Conservation (phyloP, 208 protist genomes). For the Giardia muris region DNA sequence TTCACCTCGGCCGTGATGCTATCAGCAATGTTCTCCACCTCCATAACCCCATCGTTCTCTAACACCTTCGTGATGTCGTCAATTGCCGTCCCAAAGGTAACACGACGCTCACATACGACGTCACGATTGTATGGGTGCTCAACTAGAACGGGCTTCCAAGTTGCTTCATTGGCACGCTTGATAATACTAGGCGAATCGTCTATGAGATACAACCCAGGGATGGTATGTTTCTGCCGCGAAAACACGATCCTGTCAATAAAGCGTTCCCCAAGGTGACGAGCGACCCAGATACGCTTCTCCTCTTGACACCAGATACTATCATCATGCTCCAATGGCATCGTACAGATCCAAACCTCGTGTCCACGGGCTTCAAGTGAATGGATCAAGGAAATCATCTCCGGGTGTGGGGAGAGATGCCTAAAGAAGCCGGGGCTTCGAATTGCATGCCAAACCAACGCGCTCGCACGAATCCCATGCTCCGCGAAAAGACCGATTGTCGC, state of each 20-base stretch:
- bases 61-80: not conserved
- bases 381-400: not conserved
- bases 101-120: not conserved
- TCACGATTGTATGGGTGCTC: not conserved
- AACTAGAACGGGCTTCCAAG: not conserved
- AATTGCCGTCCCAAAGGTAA: not conserved
- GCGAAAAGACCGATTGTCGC: not conserved
- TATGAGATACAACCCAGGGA: not conserved
- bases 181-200: not conserved
- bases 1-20: too few relatives aligned
- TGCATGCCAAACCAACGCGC: not conserved
- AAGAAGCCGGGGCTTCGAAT: not conserved
- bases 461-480: not conserved
- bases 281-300: not conserved
- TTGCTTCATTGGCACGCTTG: not conserved
- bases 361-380: not conserved
- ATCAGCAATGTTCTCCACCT: not conserved
- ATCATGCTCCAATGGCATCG: not conserved
- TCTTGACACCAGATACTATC: not conserved
- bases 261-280: not conserved
- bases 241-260: not conserved
- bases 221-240: not conserved
- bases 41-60: not conserved
- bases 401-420: not conserved
- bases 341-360: not conserved